A percentile compares a stretch with the other conserved stretches of the same genome.
These are phyloP conservation scores for Sugiyamaella sp. DNA, from an alignment of 1,139 yeast genomes.

Conservation along the genomic window DNA sequence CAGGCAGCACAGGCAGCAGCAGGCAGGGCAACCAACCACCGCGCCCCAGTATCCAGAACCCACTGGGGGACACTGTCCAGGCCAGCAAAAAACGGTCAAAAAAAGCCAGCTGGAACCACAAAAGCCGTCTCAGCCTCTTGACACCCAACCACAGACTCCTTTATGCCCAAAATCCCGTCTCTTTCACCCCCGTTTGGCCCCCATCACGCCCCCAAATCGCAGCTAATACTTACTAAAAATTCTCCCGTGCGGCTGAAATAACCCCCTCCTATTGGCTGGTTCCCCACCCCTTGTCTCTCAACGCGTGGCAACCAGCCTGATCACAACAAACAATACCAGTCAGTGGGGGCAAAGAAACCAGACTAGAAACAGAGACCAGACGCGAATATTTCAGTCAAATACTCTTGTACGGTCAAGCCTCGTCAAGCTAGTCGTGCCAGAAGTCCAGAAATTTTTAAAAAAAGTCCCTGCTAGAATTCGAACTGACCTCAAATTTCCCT, in stretches of 20 bases:
- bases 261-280: slow-evolving; percentile 12
- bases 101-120: neutral
- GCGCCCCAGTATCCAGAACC: too few species aligned
- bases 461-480: slow-evolving; percentile 9
- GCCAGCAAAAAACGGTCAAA: neutral
- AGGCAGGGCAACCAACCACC: too few species aligned
- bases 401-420: neutral
- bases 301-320: slow-evolving; percentile 18
- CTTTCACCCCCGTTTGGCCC: neutral
- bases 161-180: neutral
- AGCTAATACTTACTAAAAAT: neutral
- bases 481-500: slow-evolving; percentile 7
- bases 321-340: neutral
- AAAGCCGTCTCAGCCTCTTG: too few species aligned
- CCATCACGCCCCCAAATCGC: neutral
- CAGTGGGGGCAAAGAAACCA: neutral
- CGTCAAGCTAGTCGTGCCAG: neutral
- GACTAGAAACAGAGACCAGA: neutral
- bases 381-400: neutral
- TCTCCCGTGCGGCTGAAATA: slow-evolving; percentile 11
- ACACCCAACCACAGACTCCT: too few species aligned
- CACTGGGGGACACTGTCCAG: too few species aligned
- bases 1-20: too few species aligned
- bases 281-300: slow-evolving; percentile 17
- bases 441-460: neutral